A percentile compares a stretch with the other conserved stretches of the same genome.
Evolutionary conservation across 495 filamentous ascomycete species (phyloP).

Genomic region (Patellaria atrata): DNA sequence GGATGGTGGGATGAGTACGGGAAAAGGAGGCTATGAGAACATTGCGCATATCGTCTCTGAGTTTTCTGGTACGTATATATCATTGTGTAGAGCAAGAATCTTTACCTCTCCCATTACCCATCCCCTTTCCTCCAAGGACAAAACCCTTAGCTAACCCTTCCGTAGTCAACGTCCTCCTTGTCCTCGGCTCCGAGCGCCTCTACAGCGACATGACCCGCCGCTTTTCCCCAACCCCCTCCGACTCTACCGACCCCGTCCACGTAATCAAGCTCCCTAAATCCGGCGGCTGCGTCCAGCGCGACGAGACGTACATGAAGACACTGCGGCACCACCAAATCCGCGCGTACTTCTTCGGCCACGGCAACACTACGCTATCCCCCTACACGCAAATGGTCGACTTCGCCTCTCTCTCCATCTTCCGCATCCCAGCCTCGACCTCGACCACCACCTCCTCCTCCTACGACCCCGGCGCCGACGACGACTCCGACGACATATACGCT

Average conservation of each 20-base stretch:
- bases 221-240: conserved; percentile 51
- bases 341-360: conserved; percentile 86
- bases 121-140: background rate
- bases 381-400: conserved; percentile 70
- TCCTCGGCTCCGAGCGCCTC: conserved; percentile 71
- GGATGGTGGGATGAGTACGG: conserved; percentile 49
- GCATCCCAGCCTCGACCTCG: conserved; percentile 22
- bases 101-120: background rate
- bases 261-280: conserved; percentile 74
- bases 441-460: conserved; percentile 4
- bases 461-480: conserved; percentile 31
- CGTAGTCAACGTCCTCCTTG: conserved; percentile 60
- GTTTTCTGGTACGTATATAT: conserved; percentile 51
- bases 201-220: conserved; percentile 62
- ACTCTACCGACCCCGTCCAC: conserved; percentile 50
- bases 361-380: conserved; percentile 63
- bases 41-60: conserved; percentile 76
- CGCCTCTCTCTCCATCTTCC: conserved; percentile 56
- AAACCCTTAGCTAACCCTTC: conserved; percentile 6
- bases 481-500: conserved; percentile 24
- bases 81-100: background rate
- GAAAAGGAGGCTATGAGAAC: conserved; percentile 53
- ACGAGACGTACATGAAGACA: conserved; percentile 57
- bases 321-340: conserved; percentile 60
- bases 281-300: conserved; percentile 73